phyloP scores from a whole-genome alignment of 169 alveolate genomes.

The Plasmodium gaboni region DNA sequence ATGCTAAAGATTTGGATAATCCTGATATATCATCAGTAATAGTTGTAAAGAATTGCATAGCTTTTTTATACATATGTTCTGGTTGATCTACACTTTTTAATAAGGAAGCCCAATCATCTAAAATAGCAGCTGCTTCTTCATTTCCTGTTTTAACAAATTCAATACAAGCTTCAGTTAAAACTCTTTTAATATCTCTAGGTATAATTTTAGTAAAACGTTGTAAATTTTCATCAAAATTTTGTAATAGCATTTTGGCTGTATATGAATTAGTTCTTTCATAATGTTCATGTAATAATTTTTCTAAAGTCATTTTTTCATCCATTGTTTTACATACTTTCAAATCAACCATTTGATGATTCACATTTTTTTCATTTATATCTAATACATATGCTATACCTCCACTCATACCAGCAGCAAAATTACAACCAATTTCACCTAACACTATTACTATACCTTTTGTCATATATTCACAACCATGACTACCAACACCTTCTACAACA shows the following conservation, averaged over 20 bases:
- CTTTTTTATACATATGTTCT: slow-evolving; percentile 75
- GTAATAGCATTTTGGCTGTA: slow-evolving; percentile 75
- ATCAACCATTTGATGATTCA: slow-evolving; percentile 79
- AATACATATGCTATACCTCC: slow-evolving; percentile 87
- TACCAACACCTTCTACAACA: slow-evolving; percentile 88
- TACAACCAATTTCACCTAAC: slow-evolving; percentile 85
- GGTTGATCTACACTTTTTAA: slow-evolving; percentile 76
- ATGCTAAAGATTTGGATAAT: slow-evolving; percentile 50
- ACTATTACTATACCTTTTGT: slow-evolving; percentile 88
- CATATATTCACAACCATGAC: slow-evolving; percentile 91
- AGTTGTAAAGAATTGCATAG: slow-evolving; percentile 76
- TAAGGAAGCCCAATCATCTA: slow-evolving; percentile 78
- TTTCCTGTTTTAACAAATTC: slow-evolving; percentile 80
- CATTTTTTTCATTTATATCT: slow-evolving; percentile 76
- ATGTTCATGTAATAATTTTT: slow-evolving; percentile 77
- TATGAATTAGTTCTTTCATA: slow-evolving; percentile 75
- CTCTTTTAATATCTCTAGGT: slow-evolving; percentile 79
- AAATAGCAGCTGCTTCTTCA: slow-evolving; percentile 79
- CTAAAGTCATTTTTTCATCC: slow-evolving; percentile 79
- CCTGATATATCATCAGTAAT: slow-evolving; percentile 66
- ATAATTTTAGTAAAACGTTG: slow-evolving; percentile 74
- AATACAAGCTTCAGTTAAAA: slow-evolving; percentile 79
- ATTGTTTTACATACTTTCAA: slow-evolving; percentile 77
- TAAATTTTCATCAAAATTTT: slow-evolving; percentile 65
- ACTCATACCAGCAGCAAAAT: slow-evolving; percentile 91